Conservation (phyloP, 495 filamentous ascomycete genomes). For the Penicillium pancosmium region DNA sequence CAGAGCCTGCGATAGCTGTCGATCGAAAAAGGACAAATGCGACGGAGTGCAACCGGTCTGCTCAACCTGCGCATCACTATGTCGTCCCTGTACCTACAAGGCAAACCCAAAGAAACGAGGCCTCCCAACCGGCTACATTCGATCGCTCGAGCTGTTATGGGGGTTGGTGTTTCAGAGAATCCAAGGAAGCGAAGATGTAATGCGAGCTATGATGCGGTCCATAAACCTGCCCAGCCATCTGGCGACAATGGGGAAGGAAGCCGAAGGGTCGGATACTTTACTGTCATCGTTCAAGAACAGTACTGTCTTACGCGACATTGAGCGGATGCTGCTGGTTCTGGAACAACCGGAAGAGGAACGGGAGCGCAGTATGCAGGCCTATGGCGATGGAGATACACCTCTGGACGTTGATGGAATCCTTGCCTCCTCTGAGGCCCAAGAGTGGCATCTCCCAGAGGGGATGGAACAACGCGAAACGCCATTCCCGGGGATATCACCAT, state of each 20-base stretch:
- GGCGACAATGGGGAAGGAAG: slow-evolving; percentile 49
- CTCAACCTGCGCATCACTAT: slow-evolving; percentile 62
- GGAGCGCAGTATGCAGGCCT: slow-evolving; percentile 25
- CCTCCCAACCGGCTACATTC: slow-evolving; percentile 48
- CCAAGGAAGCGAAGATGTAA: slow-evolving; percentile 47
- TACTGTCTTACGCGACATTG: slow-evolving; percentile 53
- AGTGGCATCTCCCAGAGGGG: slow-evolving; percentile 43
- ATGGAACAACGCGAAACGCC: slow-evolving; percentile 27
- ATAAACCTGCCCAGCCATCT: slow-evolving; percentile 45
- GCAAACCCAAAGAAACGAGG: slow-evolving; percentile 70
- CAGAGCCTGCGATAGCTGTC: slow-evolving; percentile 68
- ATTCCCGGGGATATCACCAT: slow-evolving; percentile 34
- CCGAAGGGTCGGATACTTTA: slow-evolving; percentile 46
- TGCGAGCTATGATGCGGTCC: slow-evolving; percentile 41
- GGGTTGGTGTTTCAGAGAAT: slow-evolving; percentile 46
- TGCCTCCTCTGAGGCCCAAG: slow-evolving; percentile 38
- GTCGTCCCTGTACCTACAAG: slow-evolving; percentile 66
- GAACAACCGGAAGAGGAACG: slow-evolving; percentile 45
- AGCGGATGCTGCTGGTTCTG: slow-evolving; percentile 50
- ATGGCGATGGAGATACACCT: slow-evolving; percentile 36
- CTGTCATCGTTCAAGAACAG: slow-evolving; percentile 59
- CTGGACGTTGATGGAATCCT: slow-evolving; percentile 39
- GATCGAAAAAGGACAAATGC: slow-evolving; percentile 66
- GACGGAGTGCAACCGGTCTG: slow-evolving; percentile 65
- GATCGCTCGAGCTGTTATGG: slow-evolving; percentile 44